These are phyloP conservation scores for Aquilaria malaccensis DNA, from an alignment of 345 rosid species.

Conservation along the genomic window DNA sequence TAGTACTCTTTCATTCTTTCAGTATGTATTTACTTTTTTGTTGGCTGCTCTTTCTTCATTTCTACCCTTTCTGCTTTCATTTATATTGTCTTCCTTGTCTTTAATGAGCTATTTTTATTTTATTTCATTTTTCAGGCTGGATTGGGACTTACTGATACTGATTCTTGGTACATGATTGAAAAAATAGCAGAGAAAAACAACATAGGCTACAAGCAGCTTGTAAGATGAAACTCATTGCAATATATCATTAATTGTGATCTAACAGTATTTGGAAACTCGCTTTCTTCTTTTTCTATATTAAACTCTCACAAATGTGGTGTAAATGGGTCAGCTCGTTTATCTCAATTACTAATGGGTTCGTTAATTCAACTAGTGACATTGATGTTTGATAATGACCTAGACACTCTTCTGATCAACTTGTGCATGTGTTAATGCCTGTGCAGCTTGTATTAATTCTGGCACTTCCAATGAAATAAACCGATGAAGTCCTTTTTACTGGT, in stretches of 20 bases:
- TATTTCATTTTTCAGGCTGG: slow-evolving; percentile 57
- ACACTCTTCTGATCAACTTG: no score
- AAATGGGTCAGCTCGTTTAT: no score
- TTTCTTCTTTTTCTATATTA: no score
- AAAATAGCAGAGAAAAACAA: slow-evolving; percentile 86
- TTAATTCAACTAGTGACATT: no score
- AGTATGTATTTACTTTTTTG: slow-evolving; percentile 6
- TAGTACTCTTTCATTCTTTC: slow-evolving; percentile 15
- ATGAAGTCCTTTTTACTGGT: no score
- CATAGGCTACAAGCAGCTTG: slow-evolving; percentile 78
- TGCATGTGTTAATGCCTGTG: no score
- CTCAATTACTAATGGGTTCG: no score
- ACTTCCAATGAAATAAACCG: no score
- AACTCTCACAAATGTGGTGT: no score
- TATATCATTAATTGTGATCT: slow-evolving; percentile 1
- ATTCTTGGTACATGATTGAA: slow-evolving; percentile 92
- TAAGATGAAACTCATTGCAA: slow-evolving; percentile 29
- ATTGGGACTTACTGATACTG: slow-evolving; percentile 86
- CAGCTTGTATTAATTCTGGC: no score
- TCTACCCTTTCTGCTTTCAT: not conserved
- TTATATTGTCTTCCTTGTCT: not conserved
- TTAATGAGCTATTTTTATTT: slow-evolving; percentile 6
- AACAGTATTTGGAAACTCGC: not conserved
- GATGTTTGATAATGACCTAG: no score
- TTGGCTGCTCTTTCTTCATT: slow-evolving; percentile 5